Evolutionary conservation across 2,329 filamentous ascomycete species (phyloP).

Genomic region (Immersiporthe knoxdaviesiana): DNA sequence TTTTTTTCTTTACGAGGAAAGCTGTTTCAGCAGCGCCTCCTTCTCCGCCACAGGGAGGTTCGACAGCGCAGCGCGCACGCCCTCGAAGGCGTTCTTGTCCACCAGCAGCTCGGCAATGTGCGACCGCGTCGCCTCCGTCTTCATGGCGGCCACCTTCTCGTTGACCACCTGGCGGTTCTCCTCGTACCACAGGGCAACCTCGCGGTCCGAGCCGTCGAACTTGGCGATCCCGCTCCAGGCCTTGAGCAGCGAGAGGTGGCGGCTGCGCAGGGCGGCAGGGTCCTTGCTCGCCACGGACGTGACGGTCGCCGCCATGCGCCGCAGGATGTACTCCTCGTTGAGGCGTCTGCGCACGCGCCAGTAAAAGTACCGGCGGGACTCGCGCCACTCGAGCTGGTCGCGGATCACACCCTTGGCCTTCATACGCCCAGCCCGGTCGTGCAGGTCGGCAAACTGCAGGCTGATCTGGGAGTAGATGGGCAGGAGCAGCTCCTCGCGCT

Average conservation of each 20-base stretch:
- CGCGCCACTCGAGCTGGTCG: conserved; percentile 79
- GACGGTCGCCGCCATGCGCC: conserved; percentile 69
- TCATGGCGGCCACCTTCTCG: conserved; percentile 82
- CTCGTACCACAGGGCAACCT: conserved; percentile 94
- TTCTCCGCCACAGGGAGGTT: conserved; percentile 72
- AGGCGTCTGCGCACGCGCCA: conserved; percentile 96
- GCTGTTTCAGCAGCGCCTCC: conserved; percentile 58
- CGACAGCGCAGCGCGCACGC: conserved; percentile 68
- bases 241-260: conserved; percentile 74
- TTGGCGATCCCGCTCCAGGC: conserved; percentile 81
- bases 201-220: conserved; percentile 78
- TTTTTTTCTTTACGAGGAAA: conserved; percentile 15
- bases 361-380: conserved; percentile 97
- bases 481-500: conserved; percentile 84
- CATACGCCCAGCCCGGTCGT: conserved; percentile 97
- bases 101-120: conserved; percentile 40
- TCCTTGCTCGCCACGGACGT: conserved; percentile 45
- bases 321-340: conserved; percentile 96
- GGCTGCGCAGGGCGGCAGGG: conserved; percentile 58
- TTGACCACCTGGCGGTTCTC: conserved; percentile 83
- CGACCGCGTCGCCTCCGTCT: conserved; percentile 60
- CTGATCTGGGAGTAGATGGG: conserved; percentile 95
- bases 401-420: conserved; percentile 96
- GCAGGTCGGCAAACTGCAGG: conserved; percentile 95
- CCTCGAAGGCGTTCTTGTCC: conserved; percentile 69